Percentiles rank a stretch among this genome's conserved stretches.
Conservation (phyloP, 2,329 filamentous ascomycete species). For the Pseudogymnoascus verrucosus region DNA sequence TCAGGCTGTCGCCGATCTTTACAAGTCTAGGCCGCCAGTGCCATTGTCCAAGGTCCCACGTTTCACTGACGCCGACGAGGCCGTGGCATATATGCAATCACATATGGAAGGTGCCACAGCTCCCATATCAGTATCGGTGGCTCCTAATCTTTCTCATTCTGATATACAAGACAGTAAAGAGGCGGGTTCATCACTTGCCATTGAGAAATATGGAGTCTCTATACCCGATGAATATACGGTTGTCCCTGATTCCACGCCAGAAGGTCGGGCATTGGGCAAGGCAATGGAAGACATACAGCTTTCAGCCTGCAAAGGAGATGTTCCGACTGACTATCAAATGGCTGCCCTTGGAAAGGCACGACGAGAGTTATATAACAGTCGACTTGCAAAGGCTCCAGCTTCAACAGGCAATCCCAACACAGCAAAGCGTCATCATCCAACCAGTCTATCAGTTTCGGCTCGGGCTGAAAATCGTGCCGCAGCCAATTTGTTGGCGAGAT, state of each 20-base stretch:
- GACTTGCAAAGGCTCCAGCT: background rate
- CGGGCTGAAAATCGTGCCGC: background rate
- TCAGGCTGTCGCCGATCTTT: background rate
- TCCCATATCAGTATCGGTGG: background rate
- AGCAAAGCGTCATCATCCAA: background rate
- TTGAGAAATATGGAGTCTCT: background rate
- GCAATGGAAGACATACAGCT: background rate
- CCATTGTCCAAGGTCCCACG: background rate
- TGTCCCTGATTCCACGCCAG: background rate
- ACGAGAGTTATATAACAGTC: background rate
- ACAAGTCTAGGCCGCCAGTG: background rate
- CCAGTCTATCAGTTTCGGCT: background rate
- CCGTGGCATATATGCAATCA: background rate
- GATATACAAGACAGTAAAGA: background rate
- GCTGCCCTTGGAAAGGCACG: conserved; percentile 3
- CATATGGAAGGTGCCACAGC: background rate
- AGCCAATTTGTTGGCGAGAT: background rate
- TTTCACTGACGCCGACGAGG: background rate
- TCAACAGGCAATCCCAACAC: background rate
- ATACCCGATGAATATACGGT: background rate
- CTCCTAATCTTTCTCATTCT: background rate
- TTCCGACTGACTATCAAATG: conserved; percentile 1
- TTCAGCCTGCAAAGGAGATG: background rate
- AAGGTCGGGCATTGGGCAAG: background rate
- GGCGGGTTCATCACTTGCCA: background rate